Conservation (phyloP, 75 land plant species). For the Larix kaempferi region DNA sequence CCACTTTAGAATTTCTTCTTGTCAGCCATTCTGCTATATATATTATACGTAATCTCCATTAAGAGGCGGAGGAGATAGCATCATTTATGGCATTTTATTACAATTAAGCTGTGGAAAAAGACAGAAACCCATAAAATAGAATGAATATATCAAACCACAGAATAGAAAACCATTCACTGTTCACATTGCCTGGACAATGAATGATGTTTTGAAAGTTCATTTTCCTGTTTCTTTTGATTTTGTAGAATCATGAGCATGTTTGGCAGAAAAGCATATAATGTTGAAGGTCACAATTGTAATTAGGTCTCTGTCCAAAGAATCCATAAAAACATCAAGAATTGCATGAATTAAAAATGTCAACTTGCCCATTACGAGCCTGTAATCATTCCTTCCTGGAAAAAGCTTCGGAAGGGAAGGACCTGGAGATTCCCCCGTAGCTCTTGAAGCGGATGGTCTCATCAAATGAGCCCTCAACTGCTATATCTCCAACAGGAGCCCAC, state of each 20-base stretch:
- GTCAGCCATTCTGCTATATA: no score
- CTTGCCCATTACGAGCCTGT: not conserved
- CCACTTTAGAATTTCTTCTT: no score
- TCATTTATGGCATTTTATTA: not conserved
- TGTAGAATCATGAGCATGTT: not conserved
- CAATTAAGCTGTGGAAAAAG: not conserved
- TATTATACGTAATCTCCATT: no score
- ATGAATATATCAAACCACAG: not conserved
- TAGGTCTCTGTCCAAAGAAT: not conserved
- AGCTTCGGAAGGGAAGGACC: constrained; percentile 7
- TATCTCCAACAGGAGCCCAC: constrained; percentile 24
- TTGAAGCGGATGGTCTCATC: constrained; percentile 8
- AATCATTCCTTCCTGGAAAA: not conserved
- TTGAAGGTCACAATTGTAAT: not conserved
- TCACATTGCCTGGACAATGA: not conserved
- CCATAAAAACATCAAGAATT: not conserved
- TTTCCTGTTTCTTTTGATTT: no score
- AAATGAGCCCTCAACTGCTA: not conserved
- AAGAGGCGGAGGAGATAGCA: no score
- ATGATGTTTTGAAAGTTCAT: not conserved
- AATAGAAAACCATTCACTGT: not conserved
- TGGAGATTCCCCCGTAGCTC: constrained; percentile 4
- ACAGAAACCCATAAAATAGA: not conserved
- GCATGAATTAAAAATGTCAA: not conserved
- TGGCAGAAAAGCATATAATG: not conserved